phyloP scores from a whole-genome alignment of 2,329 filamentous ascomycete species.

The Penicillium expansum region DNA sequence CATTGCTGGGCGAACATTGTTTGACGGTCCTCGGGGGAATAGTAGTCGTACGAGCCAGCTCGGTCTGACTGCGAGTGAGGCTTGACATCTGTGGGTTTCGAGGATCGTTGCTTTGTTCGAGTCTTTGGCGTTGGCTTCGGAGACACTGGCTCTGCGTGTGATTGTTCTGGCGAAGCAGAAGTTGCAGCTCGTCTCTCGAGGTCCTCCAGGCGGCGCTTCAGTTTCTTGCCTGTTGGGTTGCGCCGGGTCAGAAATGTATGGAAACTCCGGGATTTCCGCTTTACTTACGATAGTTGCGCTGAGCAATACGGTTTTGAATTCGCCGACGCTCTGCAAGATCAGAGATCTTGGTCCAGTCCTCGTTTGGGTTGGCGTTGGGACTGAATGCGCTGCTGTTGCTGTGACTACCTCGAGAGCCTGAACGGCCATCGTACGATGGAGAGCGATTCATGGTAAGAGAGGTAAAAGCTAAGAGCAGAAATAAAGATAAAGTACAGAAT shows the following conservation, averaged over 20 bases:
- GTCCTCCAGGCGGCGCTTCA: slow-evolving; percentile 66
- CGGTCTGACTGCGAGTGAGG: slow-evolving; percentile 28
- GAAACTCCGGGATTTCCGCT: background rate
- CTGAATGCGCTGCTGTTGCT: slow-evolving; percentile 93
- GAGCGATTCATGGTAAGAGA: slow-evolving; percentile 33
- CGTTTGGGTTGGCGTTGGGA: slow-evolving; percentile 88
- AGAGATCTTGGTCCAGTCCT: slow-evolving; percentile 99
- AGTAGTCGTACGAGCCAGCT: slow-evolving; percentile 36
- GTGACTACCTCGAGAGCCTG: slow-evolving; percentile 60
- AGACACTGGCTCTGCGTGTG: slow-evolving; percentile 52
- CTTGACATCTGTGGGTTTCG: slow-evolving; percentile 30
- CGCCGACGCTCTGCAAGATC: slow-evolving; percentile 89
- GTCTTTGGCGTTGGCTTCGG: slow-evolving; percentile 28
- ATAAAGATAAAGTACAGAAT: slow-evolving; percentile 7
- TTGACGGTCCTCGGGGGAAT: slow-evolving; percentile 47
- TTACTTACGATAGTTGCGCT: slow-evolving; percentile 87
- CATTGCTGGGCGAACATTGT: slow-evolving; percentile 58
- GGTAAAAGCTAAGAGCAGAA: slow-evolving; percentile 3
- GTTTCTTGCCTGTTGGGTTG: slow-evolving; percentile 56
- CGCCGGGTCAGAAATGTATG: background rate
- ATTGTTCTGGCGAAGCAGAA: slow-evolving; percentile 60
- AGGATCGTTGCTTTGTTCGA: slow-evolving; percentile 25
- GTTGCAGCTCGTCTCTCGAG: slow-evolving; percentile 61
- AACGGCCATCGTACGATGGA: slow-evolving; percentile 27
- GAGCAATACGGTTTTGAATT: slow-evolving; percentile 96